Evolutionary conservation across 805 yeast genomes (phyloP).

Genomic region (Suhomyces pyralidae): DNA sequence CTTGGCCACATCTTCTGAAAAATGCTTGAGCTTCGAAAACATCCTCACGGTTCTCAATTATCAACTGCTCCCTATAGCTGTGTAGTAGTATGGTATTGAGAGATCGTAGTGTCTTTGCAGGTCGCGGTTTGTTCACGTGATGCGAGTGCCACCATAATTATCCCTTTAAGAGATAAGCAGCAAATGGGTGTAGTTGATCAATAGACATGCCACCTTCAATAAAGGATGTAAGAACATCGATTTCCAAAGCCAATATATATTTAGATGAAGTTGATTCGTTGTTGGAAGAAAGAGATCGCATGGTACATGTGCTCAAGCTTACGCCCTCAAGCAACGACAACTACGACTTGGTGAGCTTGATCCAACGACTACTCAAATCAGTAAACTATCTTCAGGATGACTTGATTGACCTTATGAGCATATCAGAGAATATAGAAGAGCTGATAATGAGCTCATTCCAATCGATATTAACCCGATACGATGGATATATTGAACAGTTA

Average conservation of each 20-base stretch:
- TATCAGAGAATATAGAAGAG: background rate
- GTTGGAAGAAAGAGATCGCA: slow-evolving; percentile 33
- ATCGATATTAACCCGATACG: slow-evolving; percentile 16
- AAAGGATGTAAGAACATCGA: slow-evolving; percentile 18
- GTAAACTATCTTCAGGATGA: slow-evolving; percentile 31
- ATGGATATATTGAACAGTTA: slow-evolving; percentile 15
- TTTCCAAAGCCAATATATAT: slow-evolving; percentile 15
- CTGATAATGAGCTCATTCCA: slow-evolving; percentile 7
- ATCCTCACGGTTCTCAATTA: slow-evolving; percentile 13
- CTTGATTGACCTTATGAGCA: slow-evolving; percentile 8
- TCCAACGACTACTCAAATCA: slow-evolving; percentile 25
- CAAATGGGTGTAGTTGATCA: background rate
- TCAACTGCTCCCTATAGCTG: background rate
- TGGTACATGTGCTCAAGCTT: slow-evolving; percentile 26
- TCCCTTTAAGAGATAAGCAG: background rate
- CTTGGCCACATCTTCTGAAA: slow-evolving; percentile 46
- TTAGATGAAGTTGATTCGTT: slow-evolving; percentile 27
- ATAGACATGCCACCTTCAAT: slow-evolving; percentile 10
- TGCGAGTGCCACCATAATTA: background rate
- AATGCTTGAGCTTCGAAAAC: slow-evolving; percentile 42
- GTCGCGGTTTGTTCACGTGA: slow-evolving; percentile 1
- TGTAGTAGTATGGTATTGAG: background rate
- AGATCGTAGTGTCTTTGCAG: background rate
- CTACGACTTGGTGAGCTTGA: slow-evolving; percentile 29
- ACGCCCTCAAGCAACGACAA: slow-evolving; percentile 40